Percentiles rank a stretch among this genome's conserved stretches.
phyloP scores from a whole-genome alignment of 257 asterid species.

The Voacanga thouarsii region DNA sequence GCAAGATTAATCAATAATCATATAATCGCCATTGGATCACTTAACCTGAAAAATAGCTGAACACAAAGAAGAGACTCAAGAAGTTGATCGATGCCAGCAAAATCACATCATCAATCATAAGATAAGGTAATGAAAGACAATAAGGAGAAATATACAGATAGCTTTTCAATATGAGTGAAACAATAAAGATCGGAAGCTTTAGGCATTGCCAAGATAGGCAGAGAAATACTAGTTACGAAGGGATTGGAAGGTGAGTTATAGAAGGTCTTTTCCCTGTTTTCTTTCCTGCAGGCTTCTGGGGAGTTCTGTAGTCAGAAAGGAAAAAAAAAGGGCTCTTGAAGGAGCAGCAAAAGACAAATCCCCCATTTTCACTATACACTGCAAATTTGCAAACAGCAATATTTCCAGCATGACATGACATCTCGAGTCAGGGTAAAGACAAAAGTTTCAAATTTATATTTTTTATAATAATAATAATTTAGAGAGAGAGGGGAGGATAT shows the following conservation, averaged over 20 bases:
- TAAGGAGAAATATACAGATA: background rate
- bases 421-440: background rate
- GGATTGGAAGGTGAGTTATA: background rate
- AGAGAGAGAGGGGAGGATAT: background rate
- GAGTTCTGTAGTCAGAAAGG: background rate
- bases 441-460: no score
- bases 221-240: background rate
- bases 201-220: background rate
- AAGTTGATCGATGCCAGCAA: background rate
- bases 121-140: background rate
- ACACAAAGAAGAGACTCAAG: background rate
- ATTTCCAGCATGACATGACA: background rate
- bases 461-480: no score
- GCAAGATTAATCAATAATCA: background rate
- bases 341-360: background rate
- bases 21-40: background rate
- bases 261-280: background rate
- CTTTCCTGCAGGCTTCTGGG: background rate
- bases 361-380: background rate
- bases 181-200: background rate
- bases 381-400: background rate
- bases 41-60: background rate
- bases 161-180: background rate
- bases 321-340: background rate
- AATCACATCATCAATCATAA: background rate